These are phyloP conservation scores for Neohortaea acidophila DNA, from an alignment of 495 filamentous ascomycete species.

Conservation along the genomic window DNA sequence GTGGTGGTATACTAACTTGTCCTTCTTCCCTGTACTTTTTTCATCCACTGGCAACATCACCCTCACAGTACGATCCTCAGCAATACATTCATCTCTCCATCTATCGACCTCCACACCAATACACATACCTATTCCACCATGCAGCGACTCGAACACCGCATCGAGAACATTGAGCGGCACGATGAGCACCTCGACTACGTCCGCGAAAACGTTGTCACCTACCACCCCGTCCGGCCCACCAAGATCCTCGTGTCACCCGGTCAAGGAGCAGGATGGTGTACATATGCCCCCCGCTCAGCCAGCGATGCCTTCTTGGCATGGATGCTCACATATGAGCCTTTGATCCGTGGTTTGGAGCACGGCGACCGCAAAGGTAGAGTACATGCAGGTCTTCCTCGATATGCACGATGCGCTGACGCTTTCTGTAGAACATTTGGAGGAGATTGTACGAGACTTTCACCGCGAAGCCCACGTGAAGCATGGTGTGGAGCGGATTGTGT, in stretches of 20 bases:
- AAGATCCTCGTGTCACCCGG: conserved; percentile 13
- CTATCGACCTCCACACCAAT: background rate
- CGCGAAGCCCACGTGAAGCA: conserved; percentile 5
- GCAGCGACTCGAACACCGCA: background rate
- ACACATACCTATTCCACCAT: background rate
- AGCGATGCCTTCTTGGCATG: conserved; percentile 9
- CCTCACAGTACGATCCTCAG: too few species aligned
- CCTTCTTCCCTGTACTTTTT: too few species aligned
- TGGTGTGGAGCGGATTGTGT: conserved; percentile 10
- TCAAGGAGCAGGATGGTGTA: conserved; percentile 12
- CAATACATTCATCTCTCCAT: background rate
- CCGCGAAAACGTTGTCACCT: conserved; percentile 7
- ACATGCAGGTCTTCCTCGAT: background rate
- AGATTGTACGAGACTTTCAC: conserved; percentile 6
- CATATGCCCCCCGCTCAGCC: conserved; percentile 7
- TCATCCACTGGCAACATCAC: too few species aligned
- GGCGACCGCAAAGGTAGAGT: background rate
- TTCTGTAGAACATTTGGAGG: conserved; percentile 6
- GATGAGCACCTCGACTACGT: background rate
- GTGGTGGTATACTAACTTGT: too few species aligned
- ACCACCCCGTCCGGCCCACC: conserved; percentile 5
- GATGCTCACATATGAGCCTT: conserved; percentile 15
- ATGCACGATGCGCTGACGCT: background rate
- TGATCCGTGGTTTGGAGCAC: conserved; percentile 6
- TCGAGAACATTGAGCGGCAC: background rate